Evolutionary conservation across 305 asterid species (phyloP).

Genomic region (Fraxinus xanthoxyloides): DNA sequence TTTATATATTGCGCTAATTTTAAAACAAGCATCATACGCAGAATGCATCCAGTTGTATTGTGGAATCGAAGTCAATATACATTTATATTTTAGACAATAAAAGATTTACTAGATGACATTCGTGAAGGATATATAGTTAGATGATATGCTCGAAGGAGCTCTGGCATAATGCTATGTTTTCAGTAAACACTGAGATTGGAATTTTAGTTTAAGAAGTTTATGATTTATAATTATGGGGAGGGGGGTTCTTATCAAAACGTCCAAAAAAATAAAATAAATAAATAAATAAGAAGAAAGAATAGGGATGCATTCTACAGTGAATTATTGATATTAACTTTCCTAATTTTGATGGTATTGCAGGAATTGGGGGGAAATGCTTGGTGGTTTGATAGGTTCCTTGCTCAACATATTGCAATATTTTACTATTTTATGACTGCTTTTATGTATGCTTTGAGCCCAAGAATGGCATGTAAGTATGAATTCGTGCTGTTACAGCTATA

Average conservation of each 20-base stretch:
- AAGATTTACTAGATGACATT: background rate
- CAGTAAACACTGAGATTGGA: background rate
- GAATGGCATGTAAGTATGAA: conserved; percentile 90
- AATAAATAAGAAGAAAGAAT: background rate
- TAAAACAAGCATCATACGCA: conserved; percentile 6
- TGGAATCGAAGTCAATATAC: conserved; percentile 1
- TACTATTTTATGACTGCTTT: conserved; percentile 84
- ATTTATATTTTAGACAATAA: conserved; percentile 7
- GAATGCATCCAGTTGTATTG: background rate
- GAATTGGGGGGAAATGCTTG: conserved; percentile 96
- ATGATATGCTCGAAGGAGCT: background rate
- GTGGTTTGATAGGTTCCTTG: conserved; percentile 96
- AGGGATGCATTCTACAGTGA: background rate
- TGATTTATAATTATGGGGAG: background rate
- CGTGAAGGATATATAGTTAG: background rate
- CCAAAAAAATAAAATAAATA: background rate
- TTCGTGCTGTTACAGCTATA: conserved; percentile 12
- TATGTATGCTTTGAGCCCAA: conserved; percentile 91
- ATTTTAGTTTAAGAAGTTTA: background rate
- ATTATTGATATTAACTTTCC: background rate
- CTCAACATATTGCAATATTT: conserved; percentile 73
- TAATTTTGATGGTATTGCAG: conserved; percentile 36
- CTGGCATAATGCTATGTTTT: background rate
- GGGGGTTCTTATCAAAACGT: background rate
- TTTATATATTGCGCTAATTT: background rate